Evolutionary conservation across 2,329 filamentous ascomycete species (phyloP).

Genomic region (Trichoderma simmonsii): DNA sequence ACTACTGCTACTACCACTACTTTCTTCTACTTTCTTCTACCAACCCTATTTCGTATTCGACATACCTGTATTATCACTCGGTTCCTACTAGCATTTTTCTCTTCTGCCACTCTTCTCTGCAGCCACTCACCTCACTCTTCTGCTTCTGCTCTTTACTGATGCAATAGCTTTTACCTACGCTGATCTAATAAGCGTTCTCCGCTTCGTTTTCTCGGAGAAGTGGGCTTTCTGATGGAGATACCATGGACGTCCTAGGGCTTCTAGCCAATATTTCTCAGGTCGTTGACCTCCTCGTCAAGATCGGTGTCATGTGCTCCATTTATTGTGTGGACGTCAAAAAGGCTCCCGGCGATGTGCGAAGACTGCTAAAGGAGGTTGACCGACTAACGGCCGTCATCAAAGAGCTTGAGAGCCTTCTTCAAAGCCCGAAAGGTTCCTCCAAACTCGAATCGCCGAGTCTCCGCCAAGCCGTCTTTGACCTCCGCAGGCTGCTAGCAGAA

Average conservation of each 20-base stretch:
- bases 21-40: neutral
- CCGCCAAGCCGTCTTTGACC: slow-evolving; percentile 1
- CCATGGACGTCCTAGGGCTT: slow-evolving; percentile 19
- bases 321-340: slow-evolving; percentile 18
- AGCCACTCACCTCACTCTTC: neutral
- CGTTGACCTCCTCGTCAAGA: slow-evolving; percentile 19
- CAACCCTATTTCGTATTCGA: neutral
- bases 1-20: neutral
- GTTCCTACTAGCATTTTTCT: no score
- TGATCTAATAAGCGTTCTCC: no score
- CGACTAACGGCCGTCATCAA: slow-evolving; percentile 12
- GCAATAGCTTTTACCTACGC: no score
- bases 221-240: neutral
- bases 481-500: neutral
- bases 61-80: no score
- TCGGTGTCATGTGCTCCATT: slow-evolving; percentile 18
- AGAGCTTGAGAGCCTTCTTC: slow-evolving; percentile 12
- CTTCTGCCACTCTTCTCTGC: no score
- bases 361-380: slow-evolving; percentile 15
- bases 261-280: slow-evolving; percentile 16
- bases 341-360: slow-evolving; percentile 16
- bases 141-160: neutral
- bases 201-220: no score
- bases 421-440: slow-evolving; percentile 4
- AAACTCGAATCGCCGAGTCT: slow-evolving; percentile 9